Percentiles rank a stretch among this genome's conserved stretches.
These are phyloP conservation scores for Kalmusia sp. DNA, from an alignment of 2,329 filamentous ascomycete species.

Conservation along the genomic window DNA sequence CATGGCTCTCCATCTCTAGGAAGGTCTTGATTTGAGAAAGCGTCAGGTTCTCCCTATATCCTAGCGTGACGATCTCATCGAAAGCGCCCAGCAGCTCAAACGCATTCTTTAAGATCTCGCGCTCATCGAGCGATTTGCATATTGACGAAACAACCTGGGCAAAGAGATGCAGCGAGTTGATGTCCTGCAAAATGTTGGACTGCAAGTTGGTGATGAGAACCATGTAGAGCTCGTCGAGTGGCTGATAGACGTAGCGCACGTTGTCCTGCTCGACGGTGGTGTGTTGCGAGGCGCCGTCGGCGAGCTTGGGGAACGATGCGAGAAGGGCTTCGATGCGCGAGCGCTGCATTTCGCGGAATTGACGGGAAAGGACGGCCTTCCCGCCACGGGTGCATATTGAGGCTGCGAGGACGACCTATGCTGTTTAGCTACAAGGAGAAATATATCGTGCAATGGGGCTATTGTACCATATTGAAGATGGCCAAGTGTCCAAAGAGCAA, in stretches of 20 bases:
- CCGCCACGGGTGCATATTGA: slow-evolving; percentile 98
- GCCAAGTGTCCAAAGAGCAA: not conserved
- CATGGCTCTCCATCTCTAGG: slow-evolving; percentile 98
- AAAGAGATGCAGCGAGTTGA: slow-evolving; percentile 97
- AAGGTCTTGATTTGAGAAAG: slow-evolving; percentile 99
- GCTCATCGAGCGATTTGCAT: slow-evolving; percentile 94
- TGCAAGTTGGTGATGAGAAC: slow-evolving; percentile 99
- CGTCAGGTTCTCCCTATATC: slow-evolving; percentile 95
- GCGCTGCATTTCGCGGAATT: slow-evolving; percentile 97
- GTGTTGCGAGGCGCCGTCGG: slow-evolving; percentile 94
- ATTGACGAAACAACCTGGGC: slow-evolving; percentile 96
- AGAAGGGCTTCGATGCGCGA: slow-evolving; percentile 96
- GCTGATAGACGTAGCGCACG: slow-evolving; percentile 99
- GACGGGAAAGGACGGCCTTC: slow-evolving; percentile 96
- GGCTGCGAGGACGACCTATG: slow-evolving; percentile 93
- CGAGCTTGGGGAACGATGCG: slow-evolving; percentile 96
- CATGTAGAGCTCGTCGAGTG: slow-evolving; percentile 98
- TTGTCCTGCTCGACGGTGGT: slow-evolving; percentile 99
- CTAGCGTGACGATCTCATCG: slow-evolving; percentile 93
- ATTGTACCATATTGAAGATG: slow-evolving; percentile 14
- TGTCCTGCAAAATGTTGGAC: slow-evolving; percentile 99
- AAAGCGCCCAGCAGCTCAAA: slow-evolving; percentile 97
- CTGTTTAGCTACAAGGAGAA: slow-evolving; percentile 1
- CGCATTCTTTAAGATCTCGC: slow-evolving; percentile 92
- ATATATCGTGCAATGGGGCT: not conserved